phyloP scores from a whole-genome alignment of 208 protist genomes.

The Crithidia acanthocephali region DNA sequence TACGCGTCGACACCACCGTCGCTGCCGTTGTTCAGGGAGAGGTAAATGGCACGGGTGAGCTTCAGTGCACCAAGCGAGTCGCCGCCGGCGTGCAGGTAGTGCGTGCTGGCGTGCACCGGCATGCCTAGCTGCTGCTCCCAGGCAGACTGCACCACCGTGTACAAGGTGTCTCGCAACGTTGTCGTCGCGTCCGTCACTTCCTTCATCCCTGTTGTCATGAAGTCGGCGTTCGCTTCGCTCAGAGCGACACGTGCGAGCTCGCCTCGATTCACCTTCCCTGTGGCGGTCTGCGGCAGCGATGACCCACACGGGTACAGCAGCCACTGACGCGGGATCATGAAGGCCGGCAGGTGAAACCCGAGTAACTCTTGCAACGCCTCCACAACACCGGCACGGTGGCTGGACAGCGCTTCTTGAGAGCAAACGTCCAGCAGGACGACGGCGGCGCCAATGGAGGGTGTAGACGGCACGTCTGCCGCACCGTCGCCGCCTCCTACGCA shows the following conservation, averaged over 20 bases:
- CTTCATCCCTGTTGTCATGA: background rate
- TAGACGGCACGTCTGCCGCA: background rate
- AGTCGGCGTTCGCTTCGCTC: background rate
- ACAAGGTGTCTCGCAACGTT: conserved; percentile 15
- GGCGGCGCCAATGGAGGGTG: conserved; percentile 23
- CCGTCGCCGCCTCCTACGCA: conserved; percentile 1
- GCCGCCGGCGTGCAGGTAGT: conserved; percentile 62
- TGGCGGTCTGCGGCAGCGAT: conserved; percentile 42
- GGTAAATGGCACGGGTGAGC: conserved; percentile 50
- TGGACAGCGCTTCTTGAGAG: background rate
- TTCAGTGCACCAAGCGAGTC: conserved; percentile 74
- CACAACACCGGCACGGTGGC: conserved; percentile 9
- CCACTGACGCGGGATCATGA: conserved; percentile 50
- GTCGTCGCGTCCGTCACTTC: background rate
- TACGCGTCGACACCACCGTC: conserved; percentile 53
- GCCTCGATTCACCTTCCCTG: conserved; percentile 48
- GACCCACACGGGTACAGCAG: conserved; percentile 19
- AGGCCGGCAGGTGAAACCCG: conserved; percentile 33
- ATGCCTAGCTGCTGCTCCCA: conserved; percentile 43
- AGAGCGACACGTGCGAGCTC: conserved; percentile 12
- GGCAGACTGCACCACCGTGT: conserved; percentile 15
- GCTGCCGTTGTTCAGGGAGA: conserved; percentile 32
- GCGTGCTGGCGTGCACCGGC: conserved; percentile 31
- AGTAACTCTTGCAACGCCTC: conserved; percentile 39
- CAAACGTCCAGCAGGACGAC: conserved; percentile 24